Base-by-base conservation (phyloP, 768 basidiomycete species). In the Termitomyces sp. region DNA sequence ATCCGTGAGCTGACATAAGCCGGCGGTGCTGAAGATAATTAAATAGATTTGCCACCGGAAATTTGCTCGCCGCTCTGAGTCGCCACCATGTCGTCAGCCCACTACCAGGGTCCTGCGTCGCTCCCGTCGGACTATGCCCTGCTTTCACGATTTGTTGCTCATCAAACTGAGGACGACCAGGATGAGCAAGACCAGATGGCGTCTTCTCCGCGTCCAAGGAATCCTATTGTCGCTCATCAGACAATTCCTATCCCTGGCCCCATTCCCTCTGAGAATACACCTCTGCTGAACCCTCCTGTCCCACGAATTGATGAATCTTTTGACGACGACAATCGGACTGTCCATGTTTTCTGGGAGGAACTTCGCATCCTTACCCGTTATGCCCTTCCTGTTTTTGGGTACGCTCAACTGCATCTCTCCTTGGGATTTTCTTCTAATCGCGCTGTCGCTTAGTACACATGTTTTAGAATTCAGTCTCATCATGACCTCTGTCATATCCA, bases 381-480 rank as follows among this genome's bases (percentile, higher is more conserved):
- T 68, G 81, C 88, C 4, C 66, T 88, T 16, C 90, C 90, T 6
- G 82, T 92, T 32, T 86, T 87, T 60, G 81, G 81, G 91, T 91
- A 60, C 57, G 82, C 31, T 18, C 12, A 16, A 18, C 6, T 3
- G 4, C 6, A 53, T 13, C 5, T 43, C 18, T 36, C 14, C 32
- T 22, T 18, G n/a, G 55, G 32, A 32, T 52, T 39, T 29, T 12
- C 3, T 34, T 55, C 57, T 46, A 24, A 60, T 46, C 39, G 3
- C 27, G 27, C 18, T 36, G 13, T 34, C 12, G 22, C 43, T 20
- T 29, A 92, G 91, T 7, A 87, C 91, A 3, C 88, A 91, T 59
- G 50, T 93, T 22, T 77, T 92, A 26, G 95, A 98, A 68, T 95
- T 90, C 69, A 91, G 88, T 7, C 83, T 98, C 37, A 82, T 92